These are phyloP conservation scores for Babesia sp. DNA, from an alignment of 169 alveolate genomes.

Conservation along the genomic window DNA sequence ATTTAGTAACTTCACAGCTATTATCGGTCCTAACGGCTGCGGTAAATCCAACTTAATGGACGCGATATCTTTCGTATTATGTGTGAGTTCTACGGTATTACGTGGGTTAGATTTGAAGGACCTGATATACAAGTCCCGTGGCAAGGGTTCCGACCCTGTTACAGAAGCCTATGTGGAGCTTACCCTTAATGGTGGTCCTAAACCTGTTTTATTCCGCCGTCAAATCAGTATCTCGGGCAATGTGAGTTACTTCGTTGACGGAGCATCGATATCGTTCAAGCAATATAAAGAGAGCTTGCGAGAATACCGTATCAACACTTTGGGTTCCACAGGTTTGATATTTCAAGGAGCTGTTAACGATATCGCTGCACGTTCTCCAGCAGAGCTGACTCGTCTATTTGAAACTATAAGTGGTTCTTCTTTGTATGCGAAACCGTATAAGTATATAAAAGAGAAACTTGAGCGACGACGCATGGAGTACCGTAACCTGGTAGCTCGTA, in stretches of 20 bases:
- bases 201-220: slow-evolving; percentile 79
- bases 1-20: slow-evolving; percentile 85
- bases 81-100: slow-evolving; percentile 82
- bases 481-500: slow-evolving; percentile 40
- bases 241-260: slow-evolving; percentile 80
- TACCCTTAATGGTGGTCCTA: slow-evolving; percentile 72
- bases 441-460: slow-evolving; percentile 53
- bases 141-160: slow-evolving; percentile 26
- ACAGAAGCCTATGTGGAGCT: slow-evolving; percentile 77
- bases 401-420: slow-evolving; percentile 85
- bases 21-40: slow-evolving; percentile 92
- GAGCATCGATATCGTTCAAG: slow-evolving; percentile 52
- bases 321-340: slow-evolving; percentile 79
- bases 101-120: slow-evolving; percentile 86
- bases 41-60: slow-evolving; percentile 90
- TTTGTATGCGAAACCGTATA: slow-evolving; percentile 59
- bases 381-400: slow-evolving; percentile 84
- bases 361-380: slow-evolving; percentile 83
- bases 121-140: slow-evolving; percentile 80
- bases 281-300: slow-evolving; percentile 59
- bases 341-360: slow-evolving; percentile 91
- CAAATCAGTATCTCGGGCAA: slow-evolving; percentile 77
- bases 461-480: slow-evolving; percentile 46
- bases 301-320: slow-evolving; percentile 69
- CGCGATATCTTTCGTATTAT: slow-evolving; percentile 85